Evolutionary conservation across 371 early-diverging fungal genomes (phyloP), one percentile per base, ranked within the genome.

Genomic region (Mucor sp.): DNA sequence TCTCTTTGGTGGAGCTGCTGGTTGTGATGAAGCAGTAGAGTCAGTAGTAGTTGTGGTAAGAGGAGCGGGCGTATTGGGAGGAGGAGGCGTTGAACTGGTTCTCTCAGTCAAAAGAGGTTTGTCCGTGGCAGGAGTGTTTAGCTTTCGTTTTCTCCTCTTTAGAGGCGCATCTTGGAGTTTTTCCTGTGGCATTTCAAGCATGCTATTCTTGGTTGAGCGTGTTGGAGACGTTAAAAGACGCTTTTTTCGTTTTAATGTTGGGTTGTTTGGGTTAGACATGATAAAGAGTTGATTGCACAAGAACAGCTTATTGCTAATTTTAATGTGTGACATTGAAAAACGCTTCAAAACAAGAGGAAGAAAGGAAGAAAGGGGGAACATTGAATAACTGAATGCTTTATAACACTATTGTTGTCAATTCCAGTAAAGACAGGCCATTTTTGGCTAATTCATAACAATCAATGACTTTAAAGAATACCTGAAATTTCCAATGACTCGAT

Each of bases 301-400:
- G 23, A 50, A 50, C 4, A 50, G 50, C 2, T 50, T 23, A 50
- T 23, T 23, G 23, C 23, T 21, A 23, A 50, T 50, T 50, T 50
- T 50, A 50, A 50, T 50, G 50, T 50, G 50, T 50, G 50, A 50
- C 50, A 50, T 50, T 50, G 50, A 50, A 50, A 50, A 23, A 50
- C 8, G 35, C 35, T 35, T 30, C 30, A 4, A 11, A 14, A 1
- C 37, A 50, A 25, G 50, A 25, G 21, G 4, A 9, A 23, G 3
- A 48, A 21, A 3, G 25, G 25, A 25, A 50, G 4, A 25, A 30
- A 30, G 30, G 30, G 30, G 21, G 23, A 25, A 14, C 19, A 19
- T n/a, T n/a, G 6, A 17, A 17, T n/a, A 7, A 7, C n/a, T 2
- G n/a, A 44, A 44, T 7, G 4, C 19, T 19, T 44, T 15, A 6